Evolutionary conservation across 306 rosid genomes (phyloP), one percentile per base, ranked within the genome.

Genomic region (Ziziphus jujuba): DNA sequence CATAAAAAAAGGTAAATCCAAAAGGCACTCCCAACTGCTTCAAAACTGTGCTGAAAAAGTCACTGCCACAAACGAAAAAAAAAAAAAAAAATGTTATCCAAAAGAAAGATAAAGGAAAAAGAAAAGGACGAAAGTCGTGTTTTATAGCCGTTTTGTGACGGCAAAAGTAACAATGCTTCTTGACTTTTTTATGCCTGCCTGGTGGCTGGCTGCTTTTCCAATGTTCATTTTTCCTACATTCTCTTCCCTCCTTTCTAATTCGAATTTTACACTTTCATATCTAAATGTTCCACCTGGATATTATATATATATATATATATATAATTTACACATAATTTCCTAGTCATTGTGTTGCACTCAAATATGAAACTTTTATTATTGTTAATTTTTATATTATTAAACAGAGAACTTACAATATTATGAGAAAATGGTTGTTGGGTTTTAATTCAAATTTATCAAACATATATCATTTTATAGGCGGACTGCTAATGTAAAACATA

Each of bases 91-190:
- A 14, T 11, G 12, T 6, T n/a, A n/a, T n/a, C n/a, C n/a, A n/a
- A n/a, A n/a, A n/a, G n/a, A n/a, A n/a, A n/a, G n/a, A n/a, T n/a
- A n/a, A n/a, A n/a, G n/a, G n/a, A 13, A 36, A 44, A 38, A 13
- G 21, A 52, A 59, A 49, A 31, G 63, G 14, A 9, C 45, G 36
- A 56, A 76, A 49, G 47, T 43, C 63, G 22, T 51, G 56, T 22
- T 76, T 63, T 65, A 61, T 77, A 72, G 81, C 81, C 81, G 77
- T 66, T 75, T 61, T 24, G 61, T n/a, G 50, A 71, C 67, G 50
- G 70, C 66, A 17, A 66, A 76, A 66, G 53, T 58, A 45, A n/a
- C 0, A 28, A 51, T 20, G 52, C 66, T 22, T 57, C 17, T 52
- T 47, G 59, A 57, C 63, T n/a, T 72, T 72, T 28, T 14, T 33